phyloP scores from a whole-genome alignment of 163 green algal genomes.

The Trebouxia gelatinosa region DNA sequence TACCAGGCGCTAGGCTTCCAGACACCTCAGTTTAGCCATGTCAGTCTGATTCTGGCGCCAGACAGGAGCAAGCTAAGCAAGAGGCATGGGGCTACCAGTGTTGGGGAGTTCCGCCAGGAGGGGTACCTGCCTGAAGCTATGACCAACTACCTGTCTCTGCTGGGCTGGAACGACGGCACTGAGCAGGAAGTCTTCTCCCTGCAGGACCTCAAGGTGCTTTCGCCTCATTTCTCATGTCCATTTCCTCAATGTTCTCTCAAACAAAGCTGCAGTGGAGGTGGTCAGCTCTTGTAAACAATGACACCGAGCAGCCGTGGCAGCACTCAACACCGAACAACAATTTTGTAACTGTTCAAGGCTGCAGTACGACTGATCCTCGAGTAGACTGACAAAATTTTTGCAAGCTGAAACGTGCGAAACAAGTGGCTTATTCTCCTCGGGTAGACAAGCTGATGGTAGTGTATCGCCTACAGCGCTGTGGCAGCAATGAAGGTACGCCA shows the following conservation, averaged over 20 bases:
- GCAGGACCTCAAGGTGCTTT: slow-evolving; percentile 62
- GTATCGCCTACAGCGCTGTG: too few species aligned
- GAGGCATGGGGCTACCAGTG: slow-evolving; percentile 87
- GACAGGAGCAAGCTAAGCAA: slow-evolving; percentile 98
- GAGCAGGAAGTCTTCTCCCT: slow-evolving; percentile 76
- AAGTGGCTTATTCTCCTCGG: too few species aligned
- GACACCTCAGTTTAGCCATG: slow-evolving; percentile 87
- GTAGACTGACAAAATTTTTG: background rate
- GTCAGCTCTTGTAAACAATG: too few species aligned
- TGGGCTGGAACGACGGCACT: slow-evolving; percentile 99
- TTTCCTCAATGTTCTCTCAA: too few species aligned
- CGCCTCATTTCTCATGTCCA: too few species aligned
- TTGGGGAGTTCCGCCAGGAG: slow-evolving; percentile 87
- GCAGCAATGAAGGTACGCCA: too few species aligned
- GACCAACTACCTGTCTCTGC: slow-evolving; percentile 95
- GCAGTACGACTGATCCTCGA: slow-evolving; percentile 7
- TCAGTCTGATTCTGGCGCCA: slow-evolving; percentile 96
- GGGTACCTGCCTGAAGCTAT: slow-evolving; percentile 93
- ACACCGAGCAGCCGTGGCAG: too few species aligned
- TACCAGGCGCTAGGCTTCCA: slow-evolving; percentile 87
- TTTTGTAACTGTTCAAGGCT: slow-evolving; percentile 9
- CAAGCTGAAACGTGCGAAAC: background rate
- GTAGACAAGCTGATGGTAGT: too few species aligned
- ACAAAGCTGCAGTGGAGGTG: too few species aligned
- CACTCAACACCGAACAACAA: background rate